phyloP scores from a whole-genome alignment of 176 grass and related monocot genomes.

The Triticum dicoccoides region DNA sequence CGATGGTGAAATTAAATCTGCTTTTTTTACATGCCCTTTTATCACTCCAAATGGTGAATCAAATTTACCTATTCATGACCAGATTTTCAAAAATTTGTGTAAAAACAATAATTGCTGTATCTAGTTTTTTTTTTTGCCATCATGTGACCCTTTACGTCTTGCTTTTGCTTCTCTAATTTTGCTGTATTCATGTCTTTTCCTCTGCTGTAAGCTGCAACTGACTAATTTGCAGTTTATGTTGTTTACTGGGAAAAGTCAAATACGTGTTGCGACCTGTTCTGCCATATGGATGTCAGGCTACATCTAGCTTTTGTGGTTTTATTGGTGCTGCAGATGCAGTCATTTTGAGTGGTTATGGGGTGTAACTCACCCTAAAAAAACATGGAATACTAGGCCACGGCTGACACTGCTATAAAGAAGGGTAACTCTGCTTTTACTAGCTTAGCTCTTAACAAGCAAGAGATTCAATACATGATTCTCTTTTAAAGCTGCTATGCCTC shows the following conservation, averaged over 20 bases:
- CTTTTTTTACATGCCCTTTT: not conserved
- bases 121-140: not conserved
- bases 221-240: slow-evolving; percentile 27
- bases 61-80: too few relatives aligned
- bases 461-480: not conserved
- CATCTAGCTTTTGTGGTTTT: slow-evolving; percentile 74
- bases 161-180: slow-evolving; percentile 15
- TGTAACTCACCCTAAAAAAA: slow-evolving; percentile 91
- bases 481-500: not conserved
- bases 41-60: too few relatives aligned
- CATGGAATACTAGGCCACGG: slow-evolving; percentile 99
- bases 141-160: not conserved
- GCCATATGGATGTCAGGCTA: slow-evolving; percentile 70
- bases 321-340: slow-evolving; percentile 76
- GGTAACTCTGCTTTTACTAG: slow-evolving; percentile 32
- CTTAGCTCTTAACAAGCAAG: not conserved
- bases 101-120: slow-evolving; percentile 9
- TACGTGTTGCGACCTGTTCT: slow-evolving; percentile 75
- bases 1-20: not conserved
- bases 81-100: not conserved
- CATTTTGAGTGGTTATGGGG: slow-evolving; percentile 88
- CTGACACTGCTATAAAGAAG: slow-evolving; percentile 85
- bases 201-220: not conserved
- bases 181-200: not conserved
- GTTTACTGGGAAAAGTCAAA: slow-evolving; percentile 75